A percentile compares a stretch with the other conserved stretches of the same genome.
Conservation (phyloP, 352 stramenopile genomes). For the Globisporangium orthogonon region DNA sequence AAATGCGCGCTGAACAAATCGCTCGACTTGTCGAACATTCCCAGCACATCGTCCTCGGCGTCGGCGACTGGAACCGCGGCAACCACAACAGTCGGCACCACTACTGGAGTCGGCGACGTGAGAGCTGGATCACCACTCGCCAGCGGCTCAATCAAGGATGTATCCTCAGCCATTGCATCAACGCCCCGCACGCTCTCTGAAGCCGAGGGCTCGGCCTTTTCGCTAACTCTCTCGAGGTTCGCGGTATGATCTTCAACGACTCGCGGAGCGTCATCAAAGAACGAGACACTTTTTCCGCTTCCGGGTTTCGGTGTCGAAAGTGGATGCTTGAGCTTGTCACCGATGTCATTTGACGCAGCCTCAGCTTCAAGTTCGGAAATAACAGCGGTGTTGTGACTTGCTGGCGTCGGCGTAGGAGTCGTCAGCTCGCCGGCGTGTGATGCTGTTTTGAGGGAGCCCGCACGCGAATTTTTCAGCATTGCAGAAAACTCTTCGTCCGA, state of each 20-base stretch:
- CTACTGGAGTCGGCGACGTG: neutral
- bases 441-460: neutral
- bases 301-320: neutral
- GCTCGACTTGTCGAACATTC: slow-evolving; percentile 9
- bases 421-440: neutral
- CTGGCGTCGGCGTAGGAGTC: neutral
- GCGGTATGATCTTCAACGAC: neutral
- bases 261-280: neutral
- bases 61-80: neutral
- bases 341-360: neutral
- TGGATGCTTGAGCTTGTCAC: neutral
- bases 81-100: neutral
- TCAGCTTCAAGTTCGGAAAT: neutral
- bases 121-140: neutral
- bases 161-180: neutral
- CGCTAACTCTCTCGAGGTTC: neutral
- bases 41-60: neutral
- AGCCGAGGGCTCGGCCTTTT: neutral
- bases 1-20: slow-evolving; percentile 2
- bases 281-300: neutral
- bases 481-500: slow-evolving; percentile 25
- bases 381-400: too few relatives aligned
- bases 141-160: neutral
- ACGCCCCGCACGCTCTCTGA: neutral
- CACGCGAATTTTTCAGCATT: neutral